Base-by-base conservation (phyloP, 2,329 filamentous ascomycete species). In the Monosporascus sp. region DNA sequence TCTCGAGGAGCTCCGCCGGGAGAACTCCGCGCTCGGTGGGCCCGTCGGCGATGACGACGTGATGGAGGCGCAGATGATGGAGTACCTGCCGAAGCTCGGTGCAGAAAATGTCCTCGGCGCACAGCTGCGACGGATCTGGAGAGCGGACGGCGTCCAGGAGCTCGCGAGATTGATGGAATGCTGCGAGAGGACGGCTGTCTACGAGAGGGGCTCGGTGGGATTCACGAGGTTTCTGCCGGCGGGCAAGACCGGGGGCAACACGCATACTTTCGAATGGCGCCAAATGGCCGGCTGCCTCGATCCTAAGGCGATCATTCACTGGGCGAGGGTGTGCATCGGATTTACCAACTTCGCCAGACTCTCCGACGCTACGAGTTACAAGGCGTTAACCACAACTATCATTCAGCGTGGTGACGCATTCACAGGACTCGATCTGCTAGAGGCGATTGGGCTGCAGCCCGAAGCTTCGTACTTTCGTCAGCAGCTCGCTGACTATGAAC, bases 221-320 rank as follows among this genome's bases (percentile, higher is more conserved):
- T 64, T 64, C 36, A 17, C 22, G 20, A 45, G 60, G 18, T 65
- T 65, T 51, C 31, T 55, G 2, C 55, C 62, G 3, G 52, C 48
- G 1, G 58, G 54, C 0, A 55, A 49, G n/a, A 47, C 49, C 1
- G 57, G 59, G 20, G 60, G 61, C 0, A 64, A 65, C 18, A 56
- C 54, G 1, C 59, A 63, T 39, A 65, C 62, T 1, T 59, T 65
- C 25, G 61, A 65, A 51, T 65, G 58, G 45, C 59, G 63, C 6
- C 63, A 65, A 45, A 64, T 64, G 62, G 52, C 52, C 14, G 59
- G 60, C 11, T 56, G 56, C 18, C 25, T 64, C 7, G 60, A 65
- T 18, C 59, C 58, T 7, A 24, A 52, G 0, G 52, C 55, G 9
- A 65, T 65, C 48, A 51, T 57, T 7, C 52, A 50, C 11, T 65